phyloP scores from a whole-genome alignment of 345 rosid species.

The Corchorus olitorius region DNA sequence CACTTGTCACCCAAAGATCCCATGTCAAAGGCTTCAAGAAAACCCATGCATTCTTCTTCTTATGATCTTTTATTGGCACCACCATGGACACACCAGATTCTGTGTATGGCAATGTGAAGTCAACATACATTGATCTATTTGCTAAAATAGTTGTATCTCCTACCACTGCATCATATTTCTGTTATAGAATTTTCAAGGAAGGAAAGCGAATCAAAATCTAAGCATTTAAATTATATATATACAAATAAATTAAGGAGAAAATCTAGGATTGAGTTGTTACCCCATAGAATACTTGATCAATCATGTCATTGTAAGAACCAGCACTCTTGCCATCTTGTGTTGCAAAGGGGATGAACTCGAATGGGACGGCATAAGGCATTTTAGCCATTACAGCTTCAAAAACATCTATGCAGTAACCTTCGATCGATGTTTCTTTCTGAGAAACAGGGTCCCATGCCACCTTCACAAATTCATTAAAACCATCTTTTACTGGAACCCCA shows the following conservation, averaged over 20 bases:
- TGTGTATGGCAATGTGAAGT: conserved; percentile 31
- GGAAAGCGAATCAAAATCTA: neutral
- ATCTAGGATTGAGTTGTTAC: neutral
- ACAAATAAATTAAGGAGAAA: neutral
- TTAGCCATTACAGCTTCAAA: conserved; percentile 9
- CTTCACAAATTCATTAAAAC: conserved; percentile 27
- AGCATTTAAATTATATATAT: neutral
- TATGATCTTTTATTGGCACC: neutral
- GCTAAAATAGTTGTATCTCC: conserved; percentile 29
- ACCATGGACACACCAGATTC: conserved; percentile 32
- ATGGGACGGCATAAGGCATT: conserved; percentile 15
- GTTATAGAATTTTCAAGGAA: neutral
- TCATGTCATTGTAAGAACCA: conserved; percentile 33
- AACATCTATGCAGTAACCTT: conserved; percentile 28
- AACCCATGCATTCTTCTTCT: conserved; percentile 13
- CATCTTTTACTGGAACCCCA: conserved; percentile 34
- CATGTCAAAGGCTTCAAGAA: conserved; percentile 28
- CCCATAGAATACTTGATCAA: conserved; percentile 8
- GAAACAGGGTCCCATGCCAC: neutral
- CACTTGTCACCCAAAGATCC: conserved; percentile 29
- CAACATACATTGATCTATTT: conserved; percentile 20
- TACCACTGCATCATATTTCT: conserved; percentile 31
- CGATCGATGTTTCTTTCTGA: neutral
- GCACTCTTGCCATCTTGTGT: neutral
- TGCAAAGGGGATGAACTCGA: conserved; percentile 22